Percentiles rank a stretch among this genome's conserved stretches.
phyloP scores from a whole-genome alignment of 1,284 basidiomycete species.

The Agaricales sp. region DNA sequence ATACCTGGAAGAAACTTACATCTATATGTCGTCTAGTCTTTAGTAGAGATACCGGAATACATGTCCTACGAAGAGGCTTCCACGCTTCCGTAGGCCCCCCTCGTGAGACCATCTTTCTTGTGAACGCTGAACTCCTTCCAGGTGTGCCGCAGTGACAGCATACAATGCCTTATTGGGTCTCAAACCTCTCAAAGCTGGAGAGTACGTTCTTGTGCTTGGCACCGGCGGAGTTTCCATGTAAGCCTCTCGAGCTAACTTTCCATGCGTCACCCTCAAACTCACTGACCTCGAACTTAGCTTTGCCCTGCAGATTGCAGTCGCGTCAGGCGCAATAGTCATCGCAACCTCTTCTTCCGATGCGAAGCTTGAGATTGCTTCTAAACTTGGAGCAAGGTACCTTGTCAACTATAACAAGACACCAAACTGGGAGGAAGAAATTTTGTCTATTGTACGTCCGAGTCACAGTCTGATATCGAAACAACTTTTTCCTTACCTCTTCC shows the following conservation, averaged over 20 bases:
- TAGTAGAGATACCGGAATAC: slow-evolving; percentile 35
- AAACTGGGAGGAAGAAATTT: no score
- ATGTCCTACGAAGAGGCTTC: slow-evolving; percentile 41
- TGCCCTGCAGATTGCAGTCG: slow-evolving; percentile 40
- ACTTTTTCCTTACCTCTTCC: no score
- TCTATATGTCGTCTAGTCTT: slow-evolving; percentile 20
- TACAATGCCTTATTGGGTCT: slow-evolving; percentile 37
- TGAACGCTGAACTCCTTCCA: no score
- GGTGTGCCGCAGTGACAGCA: slow-evolving; percentile 39
- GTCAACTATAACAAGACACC: slow-evolving; percentile 54
- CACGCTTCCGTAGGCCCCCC: slow-evolving; percentile 30
- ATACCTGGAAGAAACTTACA: no score
- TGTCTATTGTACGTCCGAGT: no score
- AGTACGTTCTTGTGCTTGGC: slow-evolving; percentile 42
- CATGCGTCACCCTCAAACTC: no score
- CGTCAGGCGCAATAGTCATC: slow-evolving; percentile 49
- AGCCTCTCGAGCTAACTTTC: no score
- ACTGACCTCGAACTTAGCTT: slow-evolving; percentile 21
- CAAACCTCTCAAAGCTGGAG: slow-evolving; percentile 31
- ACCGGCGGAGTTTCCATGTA: slow-evolving; percentile 52
- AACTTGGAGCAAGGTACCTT: slow-evolving; percentile 37
- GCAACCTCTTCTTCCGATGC: slow-evolving; percentile 51
- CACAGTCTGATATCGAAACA: no score
- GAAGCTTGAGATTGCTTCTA: slow-evolving; percentile 38
- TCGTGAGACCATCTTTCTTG: no score